phyloP scores from a whole-genome alignment of 331 rosid genomes.

The Quercus phellos region DNA sequence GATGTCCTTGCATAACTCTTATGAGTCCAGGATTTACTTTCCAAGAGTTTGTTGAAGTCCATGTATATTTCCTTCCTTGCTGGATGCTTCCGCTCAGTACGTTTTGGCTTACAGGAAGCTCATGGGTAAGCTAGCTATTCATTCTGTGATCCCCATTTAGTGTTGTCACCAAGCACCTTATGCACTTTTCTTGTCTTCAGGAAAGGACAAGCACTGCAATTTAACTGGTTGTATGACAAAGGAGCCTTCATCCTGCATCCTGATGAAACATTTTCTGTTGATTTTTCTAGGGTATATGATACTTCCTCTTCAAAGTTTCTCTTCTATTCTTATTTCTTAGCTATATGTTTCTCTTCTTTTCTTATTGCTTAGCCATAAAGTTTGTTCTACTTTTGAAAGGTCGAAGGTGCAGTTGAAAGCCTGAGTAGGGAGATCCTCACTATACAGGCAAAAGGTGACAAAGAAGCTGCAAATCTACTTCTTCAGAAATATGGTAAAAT shows the following conservation, averaged over 20 bases:
- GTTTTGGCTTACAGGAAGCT: slow-evolving; percentile 88
- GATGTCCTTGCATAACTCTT: slow-evolving; percentile 9
- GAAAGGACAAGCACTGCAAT: slow-evolving; percentile 97
- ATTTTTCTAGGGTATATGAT: slow-evolving; percentile 67
- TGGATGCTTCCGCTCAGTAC: slow-evolving; percentile 92
- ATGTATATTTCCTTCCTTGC: slow-evolving; percentile 93
- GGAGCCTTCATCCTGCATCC: slow-evolving; percentile 65
- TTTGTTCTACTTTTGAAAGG: slow-evolving; percentile 28
- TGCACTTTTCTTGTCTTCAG: slow-evolving; percentile 37
- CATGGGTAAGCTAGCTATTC: slow-evolving; percentile 68
- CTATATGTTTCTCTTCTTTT: not conserved
- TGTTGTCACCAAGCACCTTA: slow-evolving; percentile 24
- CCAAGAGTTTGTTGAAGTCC: slow-evolving; percentile 67
- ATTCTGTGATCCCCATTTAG: slow-evolving; percentile 19
- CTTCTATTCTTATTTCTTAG: not conserved
- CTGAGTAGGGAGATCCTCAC: slow-evolving; percentile 85
- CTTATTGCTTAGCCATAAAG: not conserved
- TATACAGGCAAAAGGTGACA: slow-evolving; percentile 89
- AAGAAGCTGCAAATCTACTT: slow-evolving; percentile 68
- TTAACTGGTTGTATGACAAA: slow-evolving; percentile 83
- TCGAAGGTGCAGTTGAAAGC: slow-evolving; percentile 81
- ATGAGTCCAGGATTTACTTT: slow-evolving; percentile 55
- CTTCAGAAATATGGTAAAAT: slow-evolving; percentile 55
- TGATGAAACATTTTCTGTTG: slow-evolving; percentile 64
- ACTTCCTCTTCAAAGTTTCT: not conserved